Evolutionary conservation across 805 yeast species (phyloP), one percentile per base, ranked within the genome.

Genomic region (Danielia oregonensis): DNA sequence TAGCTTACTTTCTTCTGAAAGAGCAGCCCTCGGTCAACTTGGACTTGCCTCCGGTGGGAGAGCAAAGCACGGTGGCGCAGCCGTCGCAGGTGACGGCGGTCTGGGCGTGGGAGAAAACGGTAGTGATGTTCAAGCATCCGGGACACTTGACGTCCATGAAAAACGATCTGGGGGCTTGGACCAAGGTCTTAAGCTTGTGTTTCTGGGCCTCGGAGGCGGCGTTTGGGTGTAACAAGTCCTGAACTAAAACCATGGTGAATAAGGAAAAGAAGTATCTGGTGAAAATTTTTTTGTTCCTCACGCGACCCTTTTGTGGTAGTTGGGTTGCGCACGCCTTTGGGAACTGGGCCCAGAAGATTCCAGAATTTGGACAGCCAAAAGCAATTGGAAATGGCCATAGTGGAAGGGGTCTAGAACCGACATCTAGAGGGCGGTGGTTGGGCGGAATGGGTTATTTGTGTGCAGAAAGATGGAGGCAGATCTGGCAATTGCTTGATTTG

Each of bases 31-130:
- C 98, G 59, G 97, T 88, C 70, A 93, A 82, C 76, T 84, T 88
- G 66, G 97, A 97, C 82, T 93, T 93, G 79, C 99, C 99, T 80
- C 99, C 99, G 55, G 97, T 85, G 69, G 99, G 99, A 65, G 93
- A 83, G 77, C 97, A 89, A 67, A 93, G 84, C 52, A 93, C 97
- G 54, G 96, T 87, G 55, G 97, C 82, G 78, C 99, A 93, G 38
- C 95, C 81, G 66, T 94, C 97, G 81, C 99, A 93, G 64, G 96
- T 85, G 63, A 93, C 98, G 62, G 97, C 97, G 61, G 98, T 93
- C 80, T 93, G 98, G 56, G 99, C 97, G 74, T 93, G 98, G 51
- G 97, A 91, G 85, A 93, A 93, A 55, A 93, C 97, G 57, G 97
- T 91, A 73, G 98, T 88, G 78, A 93, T 93, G 82, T 82, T 85